Evolutionary conservation across 345 rosid species (phyloP), one percentile per base, ranked within the genome.

Genomic region (Rhizophora mangle): DNA sequence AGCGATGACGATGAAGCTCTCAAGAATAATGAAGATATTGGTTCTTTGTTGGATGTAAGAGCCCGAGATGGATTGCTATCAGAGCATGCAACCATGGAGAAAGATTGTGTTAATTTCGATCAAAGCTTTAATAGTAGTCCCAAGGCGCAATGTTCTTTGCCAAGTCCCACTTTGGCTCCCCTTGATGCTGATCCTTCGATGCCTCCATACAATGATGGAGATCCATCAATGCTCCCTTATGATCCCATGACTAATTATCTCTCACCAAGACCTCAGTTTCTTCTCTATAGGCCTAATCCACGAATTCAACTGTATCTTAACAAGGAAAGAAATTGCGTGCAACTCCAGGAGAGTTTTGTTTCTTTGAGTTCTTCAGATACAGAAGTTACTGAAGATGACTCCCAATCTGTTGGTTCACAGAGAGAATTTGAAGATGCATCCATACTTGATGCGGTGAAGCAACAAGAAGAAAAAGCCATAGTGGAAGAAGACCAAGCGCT

Each of bases 241-340:
- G 90, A 86, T 73, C 90, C 87, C 27, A 74, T 82, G 65, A 82
- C 82, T 52, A 88, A 88, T 72, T 86, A 76, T 67, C 82, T 80
- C 53, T 83, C 93, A 3, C 90, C 93, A 16, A 84, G 93, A 79
- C 90, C 90, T 58, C 85, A 68, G 75, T 88, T 86, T 73, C 86
- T 83, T 49, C 85, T 70, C 34, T 86, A 88, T 49, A 83, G 73
- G 63, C 93, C 90, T 4, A 87, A 87, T 76, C 93, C 88, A 6
- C 69, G 89, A 60, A 73, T 86, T 13, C 82, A 79, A 69, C 76
- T 72, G 46, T 80, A 68, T 39, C 78, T 70, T 39, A 78, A 79
- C 24, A 71, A 76, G 57, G 79, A 72, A 65, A 76, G 69, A 64
- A 83, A 78, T 21, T 76, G 86, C 16, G 73, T 76, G 67, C 80